Conservation (phyloP, 768 basidiomycete species). For the Tricholoma hemisulphureum region DNA sequence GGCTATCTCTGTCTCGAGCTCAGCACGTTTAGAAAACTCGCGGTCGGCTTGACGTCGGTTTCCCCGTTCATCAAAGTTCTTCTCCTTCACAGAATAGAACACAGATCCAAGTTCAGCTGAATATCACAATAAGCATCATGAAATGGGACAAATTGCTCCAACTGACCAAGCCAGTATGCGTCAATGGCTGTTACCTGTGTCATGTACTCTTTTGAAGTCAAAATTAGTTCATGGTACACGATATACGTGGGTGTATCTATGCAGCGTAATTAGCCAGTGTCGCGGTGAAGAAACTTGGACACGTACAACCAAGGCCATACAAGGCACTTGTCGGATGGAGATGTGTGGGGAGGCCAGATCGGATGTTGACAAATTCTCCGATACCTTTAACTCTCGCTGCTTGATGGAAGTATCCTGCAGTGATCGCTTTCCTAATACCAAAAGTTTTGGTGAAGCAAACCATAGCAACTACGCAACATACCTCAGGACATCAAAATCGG, state of each 20-base stretch:
- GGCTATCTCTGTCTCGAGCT: conserved; percentile 91
- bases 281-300: neutral
- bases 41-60: conserved; percentile 74
- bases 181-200: conserved; percentile 98
- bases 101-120: conserved; percentile 92
- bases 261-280: conserved; percentile 12
- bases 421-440: too few relatives aligned
- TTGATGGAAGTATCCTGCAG: conserved; percentile 98
- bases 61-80: conserved; percentile 91
- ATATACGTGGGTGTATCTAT: conserved; percentile 94
- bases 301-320: conserved; percentile 92
- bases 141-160: neutral
- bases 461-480: too few relatives aligned
- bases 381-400: conserved; percentile 98
- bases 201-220: conserved; percentile 98
- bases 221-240: conserved; percentile 93
- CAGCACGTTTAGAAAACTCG: conserved; percentile 89
- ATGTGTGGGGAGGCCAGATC: conserved; percentile 92
- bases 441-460: too few relatives aligned
- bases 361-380: conserved; percentile 96
- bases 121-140: conserved; percentile 2
- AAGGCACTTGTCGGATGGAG: conserved; percentile 95
- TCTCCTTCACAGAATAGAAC: conserved; percentile 97
- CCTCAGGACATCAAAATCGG: too few relatives aligned
- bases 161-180: conserved; percentile 92